Conservation (phyloP, 2,329 filamentous ascomycete species). For the Colletotrichum cuscutae region DNA sequence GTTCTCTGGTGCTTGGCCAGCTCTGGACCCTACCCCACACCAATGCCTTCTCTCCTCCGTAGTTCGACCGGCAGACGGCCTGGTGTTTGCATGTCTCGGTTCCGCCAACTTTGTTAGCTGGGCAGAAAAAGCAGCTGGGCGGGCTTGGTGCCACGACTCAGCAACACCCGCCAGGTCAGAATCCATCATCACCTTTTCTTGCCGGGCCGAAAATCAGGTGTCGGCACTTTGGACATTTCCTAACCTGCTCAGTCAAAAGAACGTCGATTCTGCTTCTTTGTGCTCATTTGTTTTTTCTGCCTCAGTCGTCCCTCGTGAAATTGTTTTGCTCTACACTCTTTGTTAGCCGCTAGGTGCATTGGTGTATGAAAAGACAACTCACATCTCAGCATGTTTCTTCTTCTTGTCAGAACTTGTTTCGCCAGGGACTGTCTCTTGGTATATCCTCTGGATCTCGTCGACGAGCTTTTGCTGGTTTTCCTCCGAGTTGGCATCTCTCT, state of each 20-base stretch:
- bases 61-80: neutral
- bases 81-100: constrained; percentile 16
- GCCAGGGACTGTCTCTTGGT: constrained; percentile 56
- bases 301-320: constrained; percentile 57
- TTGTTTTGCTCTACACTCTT: constrained; percentile 53
- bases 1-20: neutral
- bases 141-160: constrained; percentile 6
- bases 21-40: constrained; percentile 10
- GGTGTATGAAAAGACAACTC: constrained; percentile 37
- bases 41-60: neutral
- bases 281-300: constrained; percentile 59
- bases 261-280: constrained; percentile 56
- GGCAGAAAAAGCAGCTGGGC: neutral
- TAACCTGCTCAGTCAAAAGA: constrained; percentile 11
- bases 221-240: neutral
- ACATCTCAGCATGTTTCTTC: constrained; percentile 62
- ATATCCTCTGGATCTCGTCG: constrained; percentile 60
- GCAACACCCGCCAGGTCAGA: neutral
- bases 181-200: neutral
- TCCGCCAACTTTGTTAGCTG: neutral
- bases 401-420: constrained; percentile 57
- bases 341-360: constrained; percentile 28
- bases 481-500: constrained; percentile 60
- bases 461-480: constrained; percentile 63
- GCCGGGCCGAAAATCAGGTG: neutral